Evolutionary conservation across 139 green algal genomes (phyloP), one percentile per base, ranked within the genome.

Genomic region (Mychonastes homosphaera): DNA sequence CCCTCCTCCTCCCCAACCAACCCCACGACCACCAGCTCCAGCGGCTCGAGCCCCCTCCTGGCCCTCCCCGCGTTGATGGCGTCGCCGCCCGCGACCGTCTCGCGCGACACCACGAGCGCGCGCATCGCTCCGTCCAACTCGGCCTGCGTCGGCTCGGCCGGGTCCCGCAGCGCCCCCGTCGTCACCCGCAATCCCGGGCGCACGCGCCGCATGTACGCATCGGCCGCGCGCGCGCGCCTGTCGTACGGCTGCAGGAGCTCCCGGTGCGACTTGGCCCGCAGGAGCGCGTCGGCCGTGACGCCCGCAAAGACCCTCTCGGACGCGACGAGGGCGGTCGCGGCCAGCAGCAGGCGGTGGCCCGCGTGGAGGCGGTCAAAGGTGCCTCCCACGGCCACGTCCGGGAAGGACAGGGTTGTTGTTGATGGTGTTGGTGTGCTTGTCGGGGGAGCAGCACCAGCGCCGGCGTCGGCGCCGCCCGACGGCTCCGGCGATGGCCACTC

Each of bases 341-440:
- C 82, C 58, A 97, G 75, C 63, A 97, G 80, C 40, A 95, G 69
- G 32, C 87, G 71, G 66, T 97, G 89, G 2, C 89, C 89, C 2
- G 88, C 86, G 69, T 97, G 89, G 51, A 95, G 57, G 3, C 85
- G 77, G 60, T 97, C 89, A 74, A 95, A 97, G 0, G 89, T 97
- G 51, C 89, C 89, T 5, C 89, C 89, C 35, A 95, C 77, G 0
- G 84, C 87, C 43, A 94, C 81, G 6, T 72, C 56, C 15, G 36
- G 41, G 51, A 82, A 93, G 6, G n/a, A 26, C 63, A 85, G 65
- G n/a, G n/a, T n/a, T n/a, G n/a, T n/a, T n/a, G n/a, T n/a, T n/a
- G n/a, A n/a, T n/a, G n/a, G n/a, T n/a, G n/a, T n/a, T n/a, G n/a
- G n/a, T n/a, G n/a, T n/a, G n/a, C n/a, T n/a, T n/a, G n/a, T n/a